These are phyloP conservation scores for Fusarium armeniacum DNA, from an alignment of 2,329 filamentous ascomycete species.

Conservation along the genomic window DNA sequence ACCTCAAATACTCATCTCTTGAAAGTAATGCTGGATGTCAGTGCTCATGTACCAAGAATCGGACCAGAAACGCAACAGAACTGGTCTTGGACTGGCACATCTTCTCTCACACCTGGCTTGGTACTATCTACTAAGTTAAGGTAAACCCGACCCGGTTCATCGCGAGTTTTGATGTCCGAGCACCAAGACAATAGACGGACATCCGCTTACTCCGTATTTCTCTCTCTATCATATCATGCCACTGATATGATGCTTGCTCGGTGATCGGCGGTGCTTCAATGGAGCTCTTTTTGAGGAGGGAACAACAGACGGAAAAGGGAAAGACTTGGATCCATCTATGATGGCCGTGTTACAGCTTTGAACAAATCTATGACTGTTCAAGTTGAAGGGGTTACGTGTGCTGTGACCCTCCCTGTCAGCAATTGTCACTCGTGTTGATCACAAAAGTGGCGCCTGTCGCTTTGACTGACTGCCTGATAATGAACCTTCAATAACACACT, in stretches of 20 bases:
- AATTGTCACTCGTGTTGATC: constrained; percentile 4
- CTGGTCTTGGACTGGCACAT: not conserved
- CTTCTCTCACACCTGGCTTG: not conserved
- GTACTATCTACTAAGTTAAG: not conserved
- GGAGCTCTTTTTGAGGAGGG: not conserved
- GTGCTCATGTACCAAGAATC: not conserved
- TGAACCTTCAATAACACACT: not conserved
- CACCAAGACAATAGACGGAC: constrained; percentile 1
- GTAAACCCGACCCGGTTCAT: not conserved
- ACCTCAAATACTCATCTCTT: not conserved
- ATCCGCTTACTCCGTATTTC: constrained; percentile 6
- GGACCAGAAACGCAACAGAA: not conserved
- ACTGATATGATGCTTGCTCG: not conserved
- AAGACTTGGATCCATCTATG: not conserved
- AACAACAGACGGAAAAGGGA: not conserved
- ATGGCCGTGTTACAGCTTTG: not conserved
- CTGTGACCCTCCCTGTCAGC: not conserved
- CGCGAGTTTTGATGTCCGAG: constrained; percentile 3
- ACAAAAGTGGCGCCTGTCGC: constrained; percentile 1
- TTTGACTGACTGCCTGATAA: not conserved
- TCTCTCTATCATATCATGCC: not conserved
- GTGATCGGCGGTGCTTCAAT: not conserved
- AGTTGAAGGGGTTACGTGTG: not conserved
- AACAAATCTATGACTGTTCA: not conserved
- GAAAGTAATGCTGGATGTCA: not conserved